A percentile compares a stretch with the other conserved stretches of the same genome.
Evolutionary conservation across 805 yeast genomes (phyloP).

Genomic region (Candida vartiovaarae): DNA sequence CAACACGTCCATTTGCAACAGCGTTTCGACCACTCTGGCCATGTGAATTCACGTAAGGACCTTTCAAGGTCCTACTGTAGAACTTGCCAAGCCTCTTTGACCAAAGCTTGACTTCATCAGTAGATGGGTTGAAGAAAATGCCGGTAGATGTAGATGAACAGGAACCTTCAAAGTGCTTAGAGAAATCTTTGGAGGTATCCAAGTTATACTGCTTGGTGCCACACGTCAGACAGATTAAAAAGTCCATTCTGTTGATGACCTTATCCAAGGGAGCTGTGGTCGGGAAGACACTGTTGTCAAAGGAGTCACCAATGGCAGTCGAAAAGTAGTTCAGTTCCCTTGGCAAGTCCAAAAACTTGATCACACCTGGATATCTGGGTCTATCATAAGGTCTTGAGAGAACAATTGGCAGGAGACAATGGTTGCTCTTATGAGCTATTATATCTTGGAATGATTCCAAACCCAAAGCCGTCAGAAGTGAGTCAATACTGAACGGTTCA

Average conservation of each 20-base stretch:
- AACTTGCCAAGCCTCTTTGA: slow-evolving; percentile 18
- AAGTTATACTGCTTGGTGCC: slow-evolving; percentile 33
- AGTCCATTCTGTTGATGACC: slow-evolving; percentile 29
- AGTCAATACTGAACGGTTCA: too few relatives aligned
- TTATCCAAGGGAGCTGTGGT: slow-evolving; percentile 2
- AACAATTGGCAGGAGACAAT: background rate
- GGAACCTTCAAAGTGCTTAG: slow-evolving; percentile 22
- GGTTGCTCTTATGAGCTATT: background rate
- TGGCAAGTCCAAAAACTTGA: slow-evolving; percentile 49
- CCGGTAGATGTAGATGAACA: slow-evolving; percentile 25
- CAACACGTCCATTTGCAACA: slow-evolving; percentile 46
- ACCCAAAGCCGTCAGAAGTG: too few relatives aligned
- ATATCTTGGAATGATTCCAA: slow-evolving; percentile 2
- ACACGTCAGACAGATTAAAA: slow-evolving; percentile 38
- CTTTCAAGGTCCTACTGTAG: slow-evolving; percentile 37
- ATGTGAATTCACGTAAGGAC: slow-evolving; percentile 68
- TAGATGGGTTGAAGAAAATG: slow-evolving; percentile 30
- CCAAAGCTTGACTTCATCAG: slow-evolving; percentile 25
- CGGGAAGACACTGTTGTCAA: slow-evolving; percentile 10
- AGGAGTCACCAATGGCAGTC: slow-evolving; percentile 21
- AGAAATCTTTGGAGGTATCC: slow-evolving; percentile 26
- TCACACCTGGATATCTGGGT: slow-evolving; percentile 42
- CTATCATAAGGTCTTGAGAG: background rate
- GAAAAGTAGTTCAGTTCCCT: slow-evolving; percentile 32
- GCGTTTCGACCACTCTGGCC: slow-evolving; percentile 64